Evolutionary conservation across 2,329 filamentous ascomycete species (phyloP).

Genomic region (Myriangium duriaei): DNA sequence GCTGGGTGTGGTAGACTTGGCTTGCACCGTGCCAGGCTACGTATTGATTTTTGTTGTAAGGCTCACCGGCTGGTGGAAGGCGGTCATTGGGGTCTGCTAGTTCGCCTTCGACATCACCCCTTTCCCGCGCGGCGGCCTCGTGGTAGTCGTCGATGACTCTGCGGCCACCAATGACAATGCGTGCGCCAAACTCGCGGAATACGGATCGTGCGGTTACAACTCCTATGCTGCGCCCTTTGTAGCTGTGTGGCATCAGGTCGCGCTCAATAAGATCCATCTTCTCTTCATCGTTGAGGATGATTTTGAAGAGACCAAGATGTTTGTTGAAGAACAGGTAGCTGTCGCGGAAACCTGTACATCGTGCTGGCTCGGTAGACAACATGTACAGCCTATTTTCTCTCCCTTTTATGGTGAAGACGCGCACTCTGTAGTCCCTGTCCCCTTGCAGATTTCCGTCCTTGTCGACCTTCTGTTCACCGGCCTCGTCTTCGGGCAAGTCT

Average conservation of each 20-base stretch:
- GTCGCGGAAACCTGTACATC: conserved; percentile 93
- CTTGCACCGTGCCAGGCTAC: conserved; percentile 98
- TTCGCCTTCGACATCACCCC: conserved; percentile 76
- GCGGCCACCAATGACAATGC: conserved; percentile 84
- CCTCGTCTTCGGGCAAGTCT: conserved; percentile 69
- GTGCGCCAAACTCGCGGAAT: conserved; percentile 89
- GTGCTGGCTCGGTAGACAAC: conserved; percentile 93
- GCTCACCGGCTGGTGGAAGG: conserved; percentile 59
- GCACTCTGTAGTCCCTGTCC: conserved; percentile 84
- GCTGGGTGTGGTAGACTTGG: conserved; percentile 74
- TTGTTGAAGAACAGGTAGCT: conserved; percentile 99
- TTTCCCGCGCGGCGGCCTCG: conserved; percentile 57
- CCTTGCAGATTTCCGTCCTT: conserved; percentile 71
- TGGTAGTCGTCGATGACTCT: conserved; percentile 84
- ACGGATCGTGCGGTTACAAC: conserved; percentile 94
- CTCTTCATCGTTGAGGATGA: conserved; percentile 94
- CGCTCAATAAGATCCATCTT: conserved; percentile 93
- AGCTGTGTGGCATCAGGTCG: conserved; percentile 91
- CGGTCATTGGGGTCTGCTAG: conserved; percentile 81
- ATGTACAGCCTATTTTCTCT: conserved; percentile 85
- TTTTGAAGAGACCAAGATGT: conserved; percentile 91
- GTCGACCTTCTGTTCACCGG: conserved; percentile 89
- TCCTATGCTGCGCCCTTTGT: conserved; percentile 95
- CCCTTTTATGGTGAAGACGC: conserved; percentile 82
- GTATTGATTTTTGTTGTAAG: conserved; percentile 98